Conservation (phyloP, 768 basidiomycete species). For the Stropharia rugosoannulata region DNA sequence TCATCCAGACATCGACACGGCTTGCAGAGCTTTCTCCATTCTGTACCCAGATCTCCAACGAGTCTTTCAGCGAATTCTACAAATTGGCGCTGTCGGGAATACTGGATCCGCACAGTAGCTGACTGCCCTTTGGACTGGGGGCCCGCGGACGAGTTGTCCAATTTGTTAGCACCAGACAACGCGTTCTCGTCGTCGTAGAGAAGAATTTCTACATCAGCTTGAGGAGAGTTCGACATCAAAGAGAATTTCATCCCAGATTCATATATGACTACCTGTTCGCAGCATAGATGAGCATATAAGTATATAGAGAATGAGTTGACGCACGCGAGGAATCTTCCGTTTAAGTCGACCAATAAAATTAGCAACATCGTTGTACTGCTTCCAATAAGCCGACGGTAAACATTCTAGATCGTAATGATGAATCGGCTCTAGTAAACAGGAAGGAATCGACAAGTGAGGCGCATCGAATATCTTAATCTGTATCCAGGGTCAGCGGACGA, state of each 20-base stretch:
- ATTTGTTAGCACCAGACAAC: not conserved
- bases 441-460: slow-evolving; percentile 49
- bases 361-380: slow-evolving; percentile 45
- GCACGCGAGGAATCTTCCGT: slow-evolving; percentile 51
- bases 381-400: slow-evolving; percentile 42
- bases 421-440: slow-evolving; percentile 44
- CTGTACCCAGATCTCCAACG: slow-evolving; percentile 27
- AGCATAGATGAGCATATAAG: not conserved
- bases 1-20: slow-evolving; percentile 16
- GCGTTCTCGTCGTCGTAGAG: slow-evolving; percentile 16
- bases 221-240: slow-evolving; percentile 51
- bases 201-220: slow-evolving; percentile 46
- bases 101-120: slow-evolving; percentile 35
- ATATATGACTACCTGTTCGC: slow-evolving; percentile 42
- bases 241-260: slow-evolving; percentile 39
- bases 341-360: slow-evolving; percentile 47
- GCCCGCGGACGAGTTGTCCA: slow-evolving; percentile 2
- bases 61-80: slow-evolving; percentile 36
- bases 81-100: slow-evolving; percentile 29
- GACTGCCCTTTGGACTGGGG: not conserved
- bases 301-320: not conserved
- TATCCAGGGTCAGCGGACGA: not conserved
- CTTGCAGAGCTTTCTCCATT: slow-evolving; percentile 39
- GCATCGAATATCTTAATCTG: slow-evolving; percentile 47
- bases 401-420: slow-evolving; percentile 30